These are phyloP conservation scores for Saturnispora serradocipensis DNA, from an alignment of 805 yeast genomes.

Conservation along the genomic window DNA sequence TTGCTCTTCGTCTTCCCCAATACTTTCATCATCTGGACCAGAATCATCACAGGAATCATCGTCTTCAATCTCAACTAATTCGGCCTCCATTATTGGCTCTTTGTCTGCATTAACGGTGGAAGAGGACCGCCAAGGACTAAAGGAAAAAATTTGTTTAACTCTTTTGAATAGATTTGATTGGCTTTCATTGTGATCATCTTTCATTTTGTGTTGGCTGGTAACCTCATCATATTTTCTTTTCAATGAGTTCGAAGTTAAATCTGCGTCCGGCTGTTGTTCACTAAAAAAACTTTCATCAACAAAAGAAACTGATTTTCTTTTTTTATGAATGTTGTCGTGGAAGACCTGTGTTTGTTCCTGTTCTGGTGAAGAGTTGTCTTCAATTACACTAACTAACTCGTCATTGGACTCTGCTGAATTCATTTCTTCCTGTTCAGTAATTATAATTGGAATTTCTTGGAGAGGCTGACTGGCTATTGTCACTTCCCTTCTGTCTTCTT, in stretches of 20 bases:
- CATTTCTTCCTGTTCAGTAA: neutral
- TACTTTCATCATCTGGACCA: constrained; percentile 6
- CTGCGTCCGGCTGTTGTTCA: neutral
- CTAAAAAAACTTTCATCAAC: neutral
- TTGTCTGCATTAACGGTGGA: neutral
- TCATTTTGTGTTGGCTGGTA: constrained; percentile 7
- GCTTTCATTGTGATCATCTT: neutral
- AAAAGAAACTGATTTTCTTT: neutral
- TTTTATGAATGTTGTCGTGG: too few relatives aligned
- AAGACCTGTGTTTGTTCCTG: neutral
- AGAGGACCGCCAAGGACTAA: constrained; percentile 1
- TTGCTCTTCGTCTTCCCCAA: constrained; percentile 8
- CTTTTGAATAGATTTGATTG: neutral
- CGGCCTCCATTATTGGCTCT: neutral
- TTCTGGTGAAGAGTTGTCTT: neutral
- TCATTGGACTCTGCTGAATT: constrained; percentile 1
- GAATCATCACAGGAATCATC: constrained; percentile 6
- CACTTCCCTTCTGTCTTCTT: neutral
- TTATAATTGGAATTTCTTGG: neutral
- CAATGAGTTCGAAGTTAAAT: neutral
- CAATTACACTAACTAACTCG: neutral
- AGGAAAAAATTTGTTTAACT: constrained; percentile 4
- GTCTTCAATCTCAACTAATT: constrained; percentile 3
- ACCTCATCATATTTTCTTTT: constrained; percentile 4
- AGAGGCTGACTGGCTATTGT: neutral